Base-by-base conservation (phyloP, 257 asterid species). In the Nicotiana otophora region DNA sequence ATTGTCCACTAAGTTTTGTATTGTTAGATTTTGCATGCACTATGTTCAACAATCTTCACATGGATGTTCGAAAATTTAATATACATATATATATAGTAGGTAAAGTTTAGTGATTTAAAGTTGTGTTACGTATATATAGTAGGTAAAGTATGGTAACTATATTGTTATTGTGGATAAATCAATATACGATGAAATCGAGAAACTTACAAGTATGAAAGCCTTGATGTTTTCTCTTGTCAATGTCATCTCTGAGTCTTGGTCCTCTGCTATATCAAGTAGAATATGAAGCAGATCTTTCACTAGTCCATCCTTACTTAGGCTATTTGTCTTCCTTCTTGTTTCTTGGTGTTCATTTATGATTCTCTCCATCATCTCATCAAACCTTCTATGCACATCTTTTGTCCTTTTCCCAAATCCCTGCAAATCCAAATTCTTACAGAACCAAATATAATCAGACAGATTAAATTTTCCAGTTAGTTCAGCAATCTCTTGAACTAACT, bases 131-230 rank as follows among this genome's bases (percentile, higher is more conserved):
- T 31, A 31, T 31, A 31, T 31, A 31, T 31, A 31, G 33, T 31
- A 31, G 33, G 33, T 28, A 28, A 28, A 28, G 42, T 36, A 36
- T 5, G 42, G 42, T 36, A 36, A 36, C 42, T 34, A 5, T 36
- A 36, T 36, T 36, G 42, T 5, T 36, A 36, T 36, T 5, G 42
- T 36, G 46, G 2, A 36, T 36, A 36, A 36, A 6, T 6, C 10
- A 39, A 39, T 7, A 39, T 39, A 39, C 46, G 46, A 7, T 39
- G 46, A 39, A 39, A 39, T 39, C 2, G 36, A 7, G 30, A 15
- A 81, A n/a, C 30, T 34, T 93, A 94, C 98, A 89, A 94, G 83
- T 78, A 92, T 83, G 83, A 92, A 92, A 23, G 96, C 92, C 86
- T 94, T 92, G 82, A 94, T 91, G 65, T 94, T 91, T 81, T 94